phyloP scores from a whole-genome alignment of 2,329 filamentous ascomycete genomes.

The Fusarium anguioides region DNA sequence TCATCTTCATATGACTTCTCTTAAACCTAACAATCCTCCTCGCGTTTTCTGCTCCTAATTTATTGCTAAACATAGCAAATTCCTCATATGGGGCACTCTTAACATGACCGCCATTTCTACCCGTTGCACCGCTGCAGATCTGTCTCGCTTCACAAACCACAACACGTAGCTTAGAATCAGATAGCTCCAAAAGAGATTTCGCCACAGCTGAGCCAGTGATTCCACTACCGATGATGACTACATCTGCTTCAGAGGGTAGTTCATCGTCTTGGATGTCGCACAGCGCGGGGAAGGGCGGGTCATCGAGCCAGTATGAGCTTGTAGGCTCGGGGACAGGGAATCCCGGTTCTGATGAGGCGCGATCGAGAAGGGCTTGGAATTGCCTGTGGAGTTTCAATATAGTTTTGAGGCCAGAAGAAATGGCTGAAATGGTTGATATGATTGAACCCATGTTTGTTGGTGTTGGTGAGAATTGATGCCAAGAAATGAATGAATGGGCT shows the following conservation, averaged over 20 bases:
- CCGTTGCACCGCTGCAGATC: conserved; percentile 64
- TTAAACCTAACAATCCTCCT: conserved; percentile 57
- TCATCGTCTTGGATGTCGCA: conserved; percentile 46
- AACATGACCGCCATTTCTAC: conserved; percentile 64
- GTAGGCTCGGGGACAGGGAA: conserved; percentile 57
- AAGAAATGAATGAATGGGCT: neutral
- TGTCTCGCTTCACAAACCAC: conserved; percentile 63
- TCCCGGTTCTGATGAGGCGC: conserved; percentile 51
- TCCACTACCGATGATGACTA: conserved; percentile 66
- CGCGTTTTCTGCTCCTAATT: conserved; percentile 52
- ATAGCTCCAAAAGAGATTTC: conserved; percentile 46
- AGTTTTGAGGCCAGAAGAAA: conserved; percentile 41
- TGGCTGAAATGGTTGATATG: conserved; percentile 42
- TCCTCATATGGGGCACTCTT: conserved; percentile 58
- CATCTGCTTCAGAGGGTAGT: conserved; percentile 56
- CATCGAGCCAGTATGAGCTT: conserved; percentile 58
- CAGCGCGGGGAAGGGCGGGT: conserved; percentile 57
- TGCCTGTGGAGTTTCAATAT: conserved; percentile 45
- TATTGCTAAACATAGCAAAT: conserved; percentile 50
- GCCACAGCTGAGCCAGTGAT: conserved; percentile 58
- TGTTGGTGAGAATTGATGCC: neutral
- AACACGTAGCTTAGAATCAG: conserved; percentile 41
- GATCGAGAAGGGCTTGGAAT: conserved; percentile 45
- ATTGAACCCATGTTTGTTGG: conserved; percentile 48
- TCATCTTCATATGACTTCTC: conserved; percentile 53